Conservation (phyloP, 2,329 filamentous ascomycete species). For the Rhynchosporium agropyri region DNA sequence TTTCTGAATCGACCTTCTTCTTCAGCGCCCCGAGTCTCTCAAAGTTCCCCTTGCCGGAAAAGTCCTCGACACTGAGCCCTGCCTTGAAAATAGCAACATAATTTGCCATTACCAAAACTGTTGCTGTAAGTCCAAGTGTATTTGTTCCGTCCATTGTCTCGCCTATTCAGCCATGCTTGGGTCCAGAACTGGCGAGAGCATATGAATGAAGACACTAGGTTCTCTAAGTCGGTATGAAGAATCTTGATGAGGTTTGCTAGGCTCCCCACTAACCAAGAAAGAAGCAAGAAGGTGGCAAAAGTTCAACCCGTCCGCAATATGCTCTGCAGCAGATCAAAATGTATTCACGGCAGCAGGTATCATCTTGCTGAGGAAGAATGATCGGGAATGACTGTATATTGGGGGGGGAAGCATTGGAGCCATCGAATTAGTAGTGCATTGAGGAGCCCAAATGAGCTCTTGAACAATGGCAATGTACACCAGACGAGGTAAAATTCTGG, state of each 20-base stretch:
- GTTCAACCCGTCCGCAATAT: neutral
- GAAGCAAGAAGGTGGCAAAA: neutral
- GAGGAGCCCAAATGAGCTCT: too few relatives aligned
- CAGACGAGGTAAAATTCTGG: too few relatives aligned
- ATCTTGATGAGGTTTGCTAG: slow-evolving; percentile 1
- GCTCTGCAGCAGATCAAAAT: neutral
- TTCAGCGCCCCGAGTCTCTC: neutral
- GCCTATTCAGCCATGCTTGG: neutral
- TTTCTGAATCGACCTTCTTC: slow-evolving; percentile 7
- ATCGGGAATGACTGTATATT: slow-evolving; percentile 1
- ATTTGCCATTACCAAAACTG: neutral
- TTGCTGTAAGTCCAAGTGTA: neutral
- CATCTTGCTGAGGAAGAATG: slow-evolving; percentile 9
- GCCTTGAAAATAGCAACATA: neutral
- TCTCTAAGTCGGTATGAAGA: slow-evolving; percentile 2
- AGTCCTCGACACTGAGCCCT: neutral
- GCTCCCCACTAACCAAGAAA: neutral
- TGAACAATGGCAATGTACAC: too few relatives aligned
- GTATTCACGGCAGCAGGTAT: neutral
- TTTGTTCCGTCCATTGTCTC: neutral
- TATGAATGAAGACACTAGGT: neutral
- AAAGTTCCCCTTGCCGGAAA: slow-evolving; percentile 1
- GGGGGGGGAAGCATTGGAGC: slow-evolving; percentile 3
- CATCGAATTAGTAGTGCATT: neutral
- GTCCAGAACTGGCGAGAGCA: neutral